Base-by-base conservation (phyloP, 345 rosid species). In the Turnera subulata region DNA sequence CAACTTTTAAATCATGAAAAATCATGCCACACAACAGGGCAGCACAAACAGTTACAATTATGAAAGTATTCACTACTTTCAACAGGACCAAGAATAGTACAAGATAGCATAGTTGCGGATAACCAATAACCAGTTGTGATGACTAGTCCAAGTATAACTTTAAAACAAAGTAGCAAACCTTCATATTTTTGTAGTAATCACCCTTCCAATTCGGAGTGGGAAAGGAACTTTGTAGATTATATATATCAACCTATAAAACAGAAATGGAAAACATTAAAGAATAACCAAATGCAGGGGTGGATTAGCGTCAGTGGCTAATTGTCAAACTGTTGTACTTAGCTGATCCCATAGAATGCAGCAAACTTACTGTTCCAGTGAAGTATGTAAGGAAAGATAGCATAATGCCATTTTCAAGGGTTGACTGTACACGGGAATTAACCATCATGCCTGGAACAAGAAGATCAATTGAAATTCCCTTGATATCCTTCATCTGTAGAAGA, bases 371-470 rank as follows among this genome's bases (percentile, higher is more conserved):
- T 82, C 99, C 99, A 56, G 85, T 79, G 58, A 89, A 93, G 74
- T 86, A 89, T 20, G 91, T 87, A 25, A 89, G 94, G 70, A 93
- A 93, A 25, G 89, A 80, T 46, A 93, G 73, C 82, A 93, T 62
- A 56, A 93, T 73, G 67, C 99, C 99, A 77, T 89, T 87, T 75
- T 86, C 89, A 58, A 93, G 89, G 46, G 87, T 85, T 17, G 99
- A 83, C 73, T 78, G 82, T 49, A 93, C 94, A 22, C 83, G 84
- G 50, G 94, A 85, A 72, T 77, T 87, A 65, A 93, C 85, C 97
- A 93, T 74, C 97, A 87, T 85, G 70, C 99, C 99, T 49, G 99
- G 99, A 61, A 76, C 59, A 50, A 93, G 96, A 77, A 84, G 89
- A 77, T 93, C 99, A 70, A 93, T 82, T 49, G 96, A 89, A 65